Percentiles rank a stretch among this genome's conserved stretches.
phyloP scores from a whole-genome alignment of 2,329 filamentous ascomycete genomes.

The Fusarium temperatum region DNA sequence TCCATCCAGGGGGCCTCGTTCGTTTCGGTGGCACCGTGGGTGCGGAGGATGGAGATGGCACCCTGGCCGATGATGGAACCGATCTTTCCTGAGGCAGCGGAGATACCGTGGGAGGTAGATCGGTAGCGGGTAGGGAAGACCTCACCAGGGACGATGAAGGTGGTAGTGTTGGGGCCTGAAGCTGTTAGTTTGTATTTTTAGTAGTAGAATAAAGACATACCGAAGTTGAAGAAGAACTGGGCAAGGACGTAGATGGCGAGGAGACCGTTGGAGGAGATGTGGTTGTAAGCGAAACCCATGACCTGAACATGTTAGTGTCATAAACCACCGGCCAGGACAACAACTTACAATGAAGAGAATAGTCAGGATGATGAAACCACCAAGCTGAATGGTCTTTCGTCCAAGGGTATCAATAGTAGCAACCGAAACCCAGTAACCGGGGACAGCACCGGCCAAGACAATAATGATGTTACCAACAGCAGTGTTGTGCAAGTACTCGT shows the following conservation, averaged over 20 bases:
- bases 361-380: slow-evolving; percentile 68
- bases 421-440: slow-evolving; percentile 84
- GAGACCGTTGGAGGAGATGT: slow-evolving; percentile 61
- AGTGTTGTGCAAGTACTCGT: slow-evolving; percentile 76
- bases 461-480: slow-evolving; percentile 83
- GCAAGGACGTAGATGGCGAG: slow-evolving; percentile 64
- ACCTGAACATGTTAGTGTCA: slow-evolving; percentile 37
- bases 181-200: background rate
- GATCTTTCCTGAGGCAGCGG: slow-evolving; percentile 63
- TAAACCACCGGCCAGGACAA: fast-evolving
- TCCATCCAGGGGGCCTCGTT: slow-evolving; percentile 72
- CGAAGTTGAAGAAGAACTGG: slow-evolving; percentile 70
- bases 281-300: slow-evolving; percentile 70
- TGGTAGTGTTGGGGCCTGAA: slow-evolving; percentile 62
- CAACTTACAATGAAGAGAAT: slow-evolving; percentile 60
- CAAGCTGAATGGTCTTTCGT: slow-evolving; percentile 79
- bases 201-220: slow-evolving; percentile 22
- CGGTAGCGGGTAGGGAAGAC: slow-evolving; percentile 66
- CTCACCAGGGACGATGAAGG: slow-evolving; percentile 66
- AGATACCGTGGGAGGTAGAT: slow-evolving; percentile 66
- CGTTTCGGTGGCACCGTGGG: slow-evolving; percentile 51
- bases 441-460: slow-evolving; percentile 80
- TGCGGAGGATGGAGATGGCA: slow-evolving; percentile 64
- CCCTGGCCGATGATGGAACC: slow-evolving; percentile 67
- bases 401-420: slow-evolving; percentile 77